These are phyloP conservation scores for Pseudogymnoascus sp. DNA, from an alignment of 2,329 filamentous ascomycete genomes.

Conservation along the genomic window DNA sequence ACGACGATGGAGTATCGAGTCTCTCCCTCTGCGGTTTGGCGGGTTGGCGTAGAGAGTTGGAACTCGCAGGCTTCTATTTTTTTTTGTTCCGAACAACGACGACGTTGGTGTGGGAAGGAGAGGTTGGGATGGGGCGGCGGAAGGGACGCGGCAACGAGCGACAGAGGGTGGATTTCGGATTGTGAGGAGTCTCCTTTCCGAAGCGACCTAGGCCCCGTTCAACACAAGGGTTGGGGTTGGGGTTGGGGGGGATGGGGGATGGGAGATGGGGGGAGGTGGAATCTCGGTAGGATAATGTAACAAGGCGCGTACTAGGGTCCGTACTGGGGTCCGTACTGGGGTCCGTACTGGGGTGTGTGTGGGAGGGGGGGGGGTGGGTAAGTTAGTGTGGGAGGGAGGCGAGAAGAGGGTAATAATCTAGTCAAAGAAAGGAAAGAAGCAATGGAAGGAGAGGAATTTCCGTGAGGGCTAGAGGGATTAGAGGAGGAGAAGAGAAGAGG, in stretches of 20 bases:
- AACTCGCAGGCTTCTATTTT: background rate
- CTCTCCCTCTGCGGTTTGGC: background rate
- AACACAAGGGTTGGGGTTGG: background rate
- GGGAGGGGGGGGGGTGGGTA: background rate
- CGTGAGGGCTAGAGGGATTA: background rate
- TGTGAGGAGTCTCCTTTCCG: background rate
- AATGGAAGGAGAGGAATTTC: background rate
- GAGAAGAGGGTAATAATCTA: background rate
- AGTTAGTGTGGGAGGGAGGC: too few species aligned
- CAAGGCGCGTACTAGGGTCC: background rate
- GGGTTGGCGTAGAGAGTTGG: background rate
- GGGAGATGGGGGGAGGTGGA: background rate
- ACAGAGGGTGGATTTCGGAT: background rate
- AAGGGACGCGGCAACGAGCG: slow-evolving; percentile 1
- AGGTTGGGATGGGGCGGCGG: background rate
- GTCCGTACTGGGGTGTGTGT: background rate
- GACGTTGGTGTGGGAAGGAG: background rate
- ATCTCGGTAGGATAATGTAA: slow-evolving; percentile 1
- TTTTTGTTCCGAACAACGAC: background rate
- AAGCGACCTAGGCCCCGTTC: background rate
- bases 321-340: background rate
- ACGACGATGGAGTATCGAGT: background rate
- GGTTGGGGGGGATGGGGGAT: too few species aligned
- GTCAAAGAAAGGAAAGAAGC: background rate
- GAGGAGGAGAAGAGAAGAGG: background rate